These are phyloP conservation scores for Apiospora malaysiana DNA, from an alignment of 2,329 filamentous ascomycete genomes.

Conservation along the genomic window DNA sequence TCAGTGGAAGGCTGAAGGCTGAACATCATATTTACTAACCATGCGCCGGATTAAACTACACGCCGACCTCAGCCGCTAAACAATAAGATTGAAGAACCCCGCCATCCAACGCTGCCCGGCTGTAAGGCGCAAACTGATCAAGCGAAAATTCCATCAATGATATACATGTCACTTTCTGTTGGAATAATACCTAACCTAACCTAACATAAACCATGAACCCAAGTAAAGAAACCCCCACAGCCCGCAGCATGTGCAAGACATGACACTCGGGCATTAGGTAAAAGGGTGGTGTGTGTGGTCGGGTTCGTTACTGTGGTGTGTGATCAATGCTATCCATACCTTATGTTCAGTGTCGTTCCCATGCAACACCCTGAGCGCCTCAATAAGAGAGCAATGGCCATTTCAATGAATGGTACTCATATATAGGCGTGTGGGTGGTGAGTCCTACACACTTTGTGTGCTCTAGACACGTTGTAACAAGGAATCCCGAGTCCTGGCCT, in stretches of 20 bases:
- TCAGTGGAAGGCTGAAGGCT: not conserved
- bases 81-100: not conserved
- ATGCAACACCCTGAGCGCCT: no score
- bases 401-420: no score
- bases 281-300: not conserved
- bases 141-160: no score
- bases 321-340: not conserved
- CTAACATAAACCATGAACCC: no score
- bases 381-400: no score
- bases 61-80: not conserved
- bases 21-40: no score
- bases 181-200: no score
- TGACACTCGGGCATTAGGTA: not conserved
- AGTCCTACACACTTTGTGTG: no score
- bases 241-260: not conserved
- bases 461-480: not conserved
- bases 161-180: no score
- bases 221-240: not conserved
- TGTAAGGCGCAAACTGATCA: no score
- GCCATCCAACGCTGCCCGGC: not conserved
- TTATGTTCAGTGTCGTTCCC: no score
- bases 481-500: conserved; percentile 7
- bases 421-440: no score
- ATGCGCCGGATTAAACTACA: not conserved
- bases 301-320: not conserved